A percentile compares a stretch with the other conserved stretches of the same genome.
Conservation (phyloP, 2,329 filamentous ascomycete genomes). For the Malbranchea cinnamomea region DNA sequence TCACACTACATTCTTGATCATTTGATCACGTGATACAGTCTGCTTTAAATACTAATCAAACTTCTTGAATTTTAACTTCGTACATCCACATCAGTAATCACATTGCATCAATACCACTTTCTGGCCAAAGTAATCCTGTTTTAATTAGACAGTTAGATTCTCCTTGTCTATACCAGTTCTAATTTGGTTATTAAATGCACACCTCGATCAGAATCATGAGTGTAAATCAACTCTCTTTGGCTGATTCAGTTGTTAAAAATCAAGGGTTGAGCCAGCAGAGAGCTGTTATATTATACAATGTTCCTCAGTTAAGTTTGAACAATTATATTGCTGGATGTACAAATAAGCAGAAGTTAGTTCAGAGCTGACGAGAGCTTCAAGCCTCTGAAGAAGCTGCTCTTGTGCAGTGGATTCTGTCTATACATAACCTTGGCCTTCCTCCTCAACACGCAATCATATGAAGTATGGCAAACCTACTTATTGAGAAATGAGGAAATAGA, state of each 20-base stretch:
- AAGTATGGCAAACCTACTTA: conserved; percentile 1
- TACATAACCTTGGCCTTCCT: conserved; percentile 1
- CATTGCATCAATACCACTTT: too few relatives aligned
- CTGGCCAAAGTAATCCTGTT: too few relatives aligned
- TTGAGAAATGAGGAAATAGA: conserved; percentile 2
- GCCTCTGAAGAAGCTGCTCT: not conserved
- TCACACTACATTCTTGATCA: too few relatives aligned
- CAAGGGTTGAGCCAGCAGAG: not conserved
- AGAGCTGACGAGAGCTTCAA: not conserved
- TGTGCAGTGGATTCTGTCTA: not conserved
- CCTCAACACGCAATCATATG: not conserved
- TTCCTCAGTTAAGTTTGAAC: not conserved
- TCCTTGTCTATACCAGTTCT: too few relatives aligned
- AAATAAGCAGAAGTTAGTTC: not conserved
- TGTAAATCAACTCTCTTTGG: conserved; percentile 1
- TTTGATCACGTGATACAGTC: too few relatives aligned
- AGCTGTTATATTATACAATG: not conserved
- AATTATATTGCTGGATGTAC: not conserved
- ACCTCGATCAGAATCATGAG: too few relatives aligned
- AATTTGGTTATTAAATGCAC: too few relatives aligned
- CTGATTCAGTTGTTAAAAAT: conserved; percentile 1
- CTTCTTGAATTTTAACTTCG: too few relatives aligned
- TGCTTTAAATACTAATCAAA: too few relatives aligned
- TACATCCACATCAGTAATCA: too few relatives aligned
- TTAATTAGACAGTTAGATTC: too few relatives aligned